A percentile compares a stretch with the other conserved stretches of the same genome.
Conservation (phyloP, 768 basidiomycete species). For the Phallus indusiatus region DNA sequence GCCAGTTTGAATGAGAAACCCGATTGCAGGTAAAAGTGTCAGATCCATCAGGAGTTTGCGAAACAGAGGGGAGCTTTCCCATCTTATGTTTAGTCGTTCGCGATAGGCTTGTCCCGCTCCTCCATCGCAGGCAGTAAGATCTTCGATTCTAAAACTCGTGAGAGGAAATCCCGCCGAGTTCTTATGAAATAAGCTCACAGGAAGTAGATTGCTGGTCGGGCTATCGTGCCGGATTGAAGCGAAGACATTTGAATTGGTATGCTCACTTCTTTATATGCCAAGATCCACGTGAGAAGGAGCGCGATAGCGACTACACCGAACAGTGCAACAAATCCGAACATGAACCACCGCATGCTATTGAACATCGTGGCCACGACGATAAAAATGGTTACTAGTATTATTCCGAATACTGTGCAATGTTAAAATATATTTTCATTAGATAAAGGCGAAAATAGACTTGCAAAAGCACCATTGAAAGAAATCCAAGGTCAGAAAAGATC, state of each 20-base stretch:
- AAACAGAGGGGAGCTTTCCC: not conserved
- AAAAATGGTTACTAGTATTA: not conserved
- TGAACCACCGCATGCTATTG: not conserved
- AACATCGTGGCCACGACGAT: too few relatives aligned
- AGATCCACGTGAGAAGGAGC: not conserved
- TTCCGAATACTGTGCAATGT: not conserved
- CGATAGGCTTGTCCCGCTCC: not conserved
- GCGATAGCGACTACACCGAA: not conserved
- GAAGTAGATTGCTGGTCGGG: not conserved
- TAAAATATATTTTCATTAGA: not conserved
- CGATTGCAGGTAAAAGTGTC: not conserved
- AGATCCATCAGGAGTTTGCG: not conserved
- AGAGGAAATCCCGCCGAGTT: too few relatives aligned
- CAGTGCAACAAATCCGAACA: not conserved
- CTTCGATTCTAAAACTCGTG: conserved; percentile 2
- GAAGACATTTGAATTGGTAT: conserved; percentile 5
- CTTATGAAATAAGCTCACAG: not conserved
- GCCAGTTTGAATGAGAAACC: not conserved
- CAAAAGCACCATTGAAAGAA: conserved; percentile 7
- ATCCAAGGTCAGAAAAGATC: not conserved
- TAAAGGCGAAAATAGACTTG: not conserved
- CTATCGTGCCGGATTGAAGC: not conserved
- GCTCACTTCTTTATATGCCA: not conserved
- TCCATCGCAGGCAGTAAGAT: conserved; percentile 3
- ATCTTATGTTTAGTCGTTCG: conserved; percentile 1